These are phyloP conservation scores for Stereum hirsutum DNA, from an alignment of 1,284 basidiomycete genomes.

Conservation along the genomic window DNA sequence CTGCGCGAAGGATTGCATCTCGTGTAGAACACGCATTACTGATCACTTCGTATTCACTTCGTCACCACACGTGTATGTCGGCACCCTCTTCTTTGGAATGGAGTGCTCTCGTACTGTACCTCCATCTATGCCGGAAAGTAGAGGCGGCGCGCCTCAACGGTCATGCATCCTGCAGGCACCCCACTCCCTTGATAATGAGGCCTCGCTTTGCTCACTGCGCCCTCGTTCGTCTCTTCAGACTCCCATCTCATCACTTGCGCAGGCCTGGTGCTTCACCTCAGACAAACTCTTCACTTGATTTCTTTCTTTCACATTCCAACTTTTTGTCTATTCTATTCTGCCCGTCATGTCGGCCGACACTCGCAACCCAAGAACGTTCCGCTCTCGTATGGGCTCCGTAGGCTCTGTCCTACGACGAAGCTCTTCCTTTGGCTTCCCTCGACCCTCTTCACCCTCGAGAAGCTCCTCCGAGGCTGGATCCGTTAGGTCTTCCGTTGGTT, in stretches of 20 bases:
- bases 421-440: slow-evolving; percentile 32
- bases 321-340: background rate
- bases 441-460: slow-evolving; percentile 24
- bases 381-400: slow-evolving; percentile 29
- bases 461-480: slow-evolving; percentile 13
- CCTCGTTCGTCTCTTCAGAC: slow-evolving; percentile 16
- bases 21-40: too few relatives aligned
- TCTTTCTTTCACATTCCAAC: slow-evolving; percentile 8
- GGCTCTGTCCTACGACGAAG: slow-evolving; percentile 39
- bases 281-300: background rate
- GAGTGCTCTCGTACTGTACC: too few relatives aligned
- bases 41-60: too few relatives aligned
- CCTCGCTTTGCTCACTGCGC: slow-evolving; percentile 4
- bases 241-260: slow-evolving; percentile 3
- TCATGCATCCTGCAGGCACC: slow-evolving; percentile 20
- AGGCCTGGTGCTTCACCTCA: background rate
- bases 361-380: slow-evolving; percentile 18
- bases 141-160: too few relatives aligned
- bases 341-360: slow-evolving; percentile 9
- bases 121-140: too few relatives aligned
- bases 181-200: background rate
- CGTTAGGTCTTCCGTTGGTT: too few relatives aligned
- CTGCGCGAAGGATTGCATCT: too few relatives aligned
- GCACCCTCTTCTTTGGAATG: too few relatives aligned
- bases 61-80: too few relatives aligned